A percentile compares a stretch with the other conserved stretches of the same genome.
Conservation (phyloP, 768 basidiomycete genomes). For the Tricholoma hemisulphureum region DNA sequence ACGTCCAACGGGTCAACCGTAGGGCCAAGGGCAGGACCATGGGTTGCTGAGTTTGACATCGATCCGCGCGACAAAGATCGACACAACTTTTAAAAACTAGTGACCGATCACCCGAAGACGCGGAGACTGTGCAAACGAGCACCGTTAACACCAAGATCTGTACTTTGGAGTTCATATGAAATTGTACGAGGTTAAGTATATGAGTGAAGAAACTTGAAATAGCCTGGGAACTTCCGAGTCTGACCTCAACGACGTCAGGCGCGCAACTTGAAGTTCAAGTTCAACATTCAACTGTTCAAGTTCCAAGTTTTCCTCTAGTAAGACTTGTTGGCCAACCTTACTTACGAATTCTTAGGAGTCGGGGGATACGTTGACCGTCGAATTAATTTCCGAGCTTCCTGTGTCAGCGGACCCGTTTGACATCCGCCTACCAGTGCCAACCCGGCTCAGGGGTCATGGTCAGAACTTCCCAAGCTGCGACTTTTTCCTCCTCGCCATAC, state of each 20-base stretch:
- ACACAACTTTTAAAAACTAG: conserved; percentile 54
- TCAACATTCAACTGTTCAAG: no score
- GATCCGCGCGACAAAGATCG: conserved; percentile 36
- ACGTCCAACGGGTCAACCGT: conserved; percentile 80
- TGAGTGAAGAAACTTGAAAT: no score
- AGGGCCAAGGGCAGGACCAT: conserved; percentile 49
- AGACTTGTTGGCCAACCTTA: no score
- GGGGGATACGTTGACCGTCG: no score
- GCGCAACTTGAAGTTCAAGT: no score
- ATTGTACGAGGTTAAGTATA: no score
- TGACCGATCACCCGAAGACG: conserved; percentile 66
- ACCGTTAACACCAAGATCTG: neutral
- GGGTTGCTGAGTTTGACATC: conserved; percentile 40
- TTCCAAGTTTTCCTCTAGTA: no score
- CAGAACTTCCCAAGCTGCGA: conserved; percentile 47
- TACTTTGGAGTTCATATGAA: neutral
- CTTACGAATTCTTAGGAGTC: no score
- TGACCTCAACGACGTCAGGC: no score
- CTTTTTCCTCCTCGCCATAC: conserved; percentile 73
- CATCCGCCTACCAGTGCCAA: neutral
- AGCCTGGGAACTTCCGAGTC: no score
- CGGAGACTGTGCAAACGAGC: conserved; percentile 19
- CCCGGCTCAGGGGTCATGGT: conserved; percentile 32
- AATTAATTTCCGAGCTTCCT: no score
- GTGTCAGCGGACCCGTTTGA: neutral